phyloP scores from a whole-genome alignment of 2,329 filamentous ascomycete genomes.

The Helotiales sp. region DNA sequence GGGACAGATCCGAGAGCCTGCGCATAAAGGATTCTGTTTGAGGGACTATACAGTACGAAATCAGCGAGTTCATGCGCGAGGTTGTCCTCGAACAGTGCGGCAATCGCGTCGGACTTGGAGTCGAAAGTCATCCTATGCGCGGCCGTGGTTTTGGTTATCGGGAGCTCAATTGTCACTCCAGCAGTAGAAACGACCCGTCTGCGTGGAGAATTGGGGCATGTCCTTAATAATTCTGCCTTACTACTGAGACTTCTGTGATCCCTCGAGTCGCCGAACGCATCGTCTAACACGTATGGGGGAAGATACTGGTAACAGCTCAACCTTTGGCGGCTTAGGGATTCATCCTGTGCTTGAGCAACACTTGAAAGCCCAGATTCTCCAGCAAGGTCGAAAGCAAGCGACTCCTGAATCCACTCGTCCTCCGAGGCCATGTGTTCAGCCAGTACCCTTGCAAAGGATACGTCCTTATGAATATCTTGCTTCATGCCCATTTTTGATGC shows the following conservation, averaged over 20 bases:
- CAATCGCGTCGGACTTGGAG: conserved; percentile 20
- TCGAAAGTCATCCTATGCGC: conserved; percentile 12
- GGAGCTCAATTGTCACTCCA: conserved; percentile 15
- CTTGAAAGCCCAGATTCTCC: no score
- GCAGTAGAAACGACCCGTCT: neutral
- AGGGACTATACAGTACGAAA: conserved; percentile 20
- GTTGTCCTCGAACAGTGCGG: conserved; percentile 18
- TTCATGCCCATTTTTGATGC: neutral
- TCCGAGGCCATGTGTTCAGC: no score
- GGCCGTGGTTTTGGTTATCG: conserved; percentile 10
- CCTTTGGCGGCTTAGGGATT: no score
- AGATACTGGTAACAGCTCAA: no score
- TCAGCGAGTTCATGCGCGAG: conserved; percentile 21
- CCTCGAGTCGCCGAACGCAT: no score
- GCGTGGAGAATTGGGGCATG: neutral
- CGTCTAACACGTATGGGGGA: no score
- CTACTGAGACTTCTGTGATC: conserved; percentile 5
- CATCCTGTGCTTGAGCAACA: no score
- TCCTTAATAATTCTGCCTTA: neutral
- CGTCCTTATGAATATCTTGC: no score
- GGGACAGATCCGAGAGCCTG: conserved; percentile 9
- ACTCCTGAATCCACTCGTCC: no score
- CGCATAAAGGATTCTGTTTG: conserved; percentile 7
- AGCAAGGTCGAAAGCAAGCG: no score
- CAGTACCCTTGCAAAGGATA: no score